Evolutionary conservation across 768 basidiomycete genomes (phyloP).

Genomic region (Mrakia frigida): DNA sequence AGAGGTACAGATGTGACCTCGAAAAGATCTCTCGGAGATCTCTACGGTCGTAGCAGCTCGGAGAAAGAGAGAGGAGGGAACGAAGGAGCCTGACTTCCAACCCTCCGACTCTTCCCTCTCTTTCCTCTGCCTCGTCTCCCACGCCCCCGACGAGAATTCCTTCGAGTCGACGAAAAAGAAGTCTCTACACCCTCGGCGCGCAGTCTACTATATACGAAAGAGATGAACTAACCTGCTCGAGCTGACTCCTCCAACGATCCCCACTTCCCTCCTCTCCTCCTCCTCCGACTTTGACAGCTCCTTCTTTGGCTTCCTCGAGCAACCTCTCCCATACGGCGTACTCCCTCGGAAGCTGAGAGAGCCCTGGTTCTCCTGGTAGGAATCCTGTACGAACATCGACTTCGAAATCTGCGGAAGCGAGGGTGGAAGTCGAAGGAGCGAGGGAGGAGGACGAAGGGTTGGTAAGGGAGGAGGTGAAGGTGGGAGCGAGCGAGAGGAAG

Average conservation of each 20-base stretch:
- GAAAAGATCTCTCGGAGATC: no score
- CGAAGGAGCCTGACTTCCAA: background rate
- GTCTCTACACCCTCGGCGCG: background rate
- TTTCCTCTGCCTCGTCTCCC: background rate
- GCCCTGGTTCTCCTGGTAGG: constrained; percentile 60
- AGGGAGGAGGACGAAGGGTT: constrained; percentile 33
- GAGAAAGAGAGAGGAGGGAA: background rate
- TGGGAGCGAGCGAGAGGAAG: constrained; percentile 38
- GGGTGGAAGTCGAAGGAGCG: constrained; percentile 55
- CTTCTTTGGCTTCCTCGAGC: constrained; percentile 52
- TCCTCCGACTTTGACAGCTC: constrained; percentile 27
- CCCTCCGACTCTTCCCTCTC: background rate
- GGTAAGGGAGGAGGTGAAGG: constrained; percentile 22
- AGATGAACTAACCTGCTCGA: constrained; percentile 18
- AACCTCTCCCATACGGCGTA: constrained; percentile 71
- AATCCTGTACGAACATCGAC: constrained; percentile 88
- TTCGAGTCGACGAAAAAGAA: no score
- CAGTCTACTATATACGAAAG: background rate
- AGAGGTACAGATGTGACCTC: no score
- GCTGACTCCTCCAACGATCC: constrained; percentile 56
- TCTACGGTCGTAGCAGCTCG: background rate
- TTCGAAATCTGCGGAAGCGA: constrained; percentile 83
- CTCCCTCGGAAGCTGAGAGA: constrained; percentile 49
- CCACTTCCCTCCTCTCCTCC: constrained; percentile 13
- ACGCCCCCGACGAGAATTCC: background rate